phyloP scores from a whole-genome alignment of 345 rosid species.

The Eucalyptus marginata region DNA sequence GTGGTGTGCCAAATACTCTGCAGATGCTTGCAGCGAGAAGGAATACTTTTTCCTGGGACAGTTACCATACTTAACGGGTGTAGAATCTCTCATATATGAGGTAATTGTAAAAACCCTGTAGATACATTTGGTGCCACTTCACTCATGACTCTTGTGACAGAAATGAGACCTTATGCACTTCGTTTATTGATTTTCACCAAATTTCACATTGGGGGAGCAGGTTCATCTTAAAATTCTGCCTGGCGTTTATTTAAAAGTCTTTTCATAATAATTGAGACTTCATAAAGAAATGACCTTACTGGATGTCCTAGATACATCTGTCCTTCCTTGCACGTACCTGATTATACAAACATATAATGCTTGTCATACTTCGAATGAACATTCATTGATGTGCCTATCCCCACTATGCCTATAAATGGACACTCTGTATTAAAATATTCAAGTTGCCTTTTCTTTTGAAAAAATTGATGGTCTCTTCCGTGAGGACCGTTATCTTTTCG shows the following conservation, averaged over 20 bases:
- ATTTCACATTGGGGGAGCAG: background rate
- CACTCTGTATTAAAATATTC: background rate
- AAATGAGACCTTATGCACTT: background rate
- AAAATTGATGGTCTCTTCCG: background rate
- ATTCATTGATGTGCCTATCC: background rate
- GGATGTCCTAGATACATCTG: background rate
- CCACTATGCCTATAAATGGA: background rate
- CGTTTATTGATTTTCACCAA: background rate
- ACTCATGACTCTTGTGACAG: background rate
- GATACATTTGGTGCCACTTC: background rate
- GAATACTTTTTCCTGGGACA: slow-evolving; percentile 77
- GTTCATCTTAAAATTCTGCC: background rate
- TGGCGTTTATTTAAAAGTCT: background rate
- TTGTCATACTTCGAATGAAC: background rate
- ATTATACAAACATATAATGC: background rate
- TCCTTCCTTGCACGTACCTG: background rate
- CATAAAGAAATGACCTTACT: background rate
- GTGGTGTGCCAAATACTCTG: slow-evolving; percentile 50
- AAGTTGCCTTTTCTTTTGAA: background rate
- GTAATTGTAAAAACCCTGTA: slow-evolving; percentile 10
- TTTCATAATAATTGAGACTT: background rate
- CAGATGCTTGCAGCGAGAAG: slow-evolving; percentile 56
- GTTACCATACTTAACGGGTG: slow-evolving; percentile 69
- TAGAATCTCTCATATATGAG: slow-evolving; percentile 75
- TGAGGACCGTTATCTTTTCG: background rate